Percentiles rank a stretch among this genome's conserved stretches.
Evolutionary conservation across 2,329 filamentous ascomycete species (phyloP).

Genomic region (Pseudovirgaria hyperparasitica): DNA sequence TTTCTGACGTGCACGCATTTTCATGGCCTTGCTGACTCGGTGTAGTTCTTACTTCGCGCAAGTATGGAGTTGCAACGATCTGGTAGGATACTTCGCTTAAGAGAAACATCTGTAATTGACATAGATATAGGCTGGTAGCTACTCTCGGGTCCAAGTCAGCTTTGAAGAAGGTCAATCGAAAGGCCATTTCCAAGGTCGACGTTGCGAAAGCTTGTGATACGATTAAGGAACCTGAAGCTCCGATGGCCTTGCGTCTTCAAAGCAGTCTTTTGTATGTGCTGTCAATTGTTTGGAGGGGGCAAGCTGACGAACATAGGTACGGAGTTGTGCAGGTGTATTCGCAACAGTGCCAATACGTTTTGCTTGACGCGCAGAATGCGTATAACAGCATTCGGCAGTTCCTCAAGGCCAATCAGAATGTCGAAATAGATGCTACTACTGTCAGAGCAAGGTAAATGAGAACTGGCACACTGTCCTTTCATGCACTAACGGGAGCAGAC

Average conservation of each 20-base stretch:
- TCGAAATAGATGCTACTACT: constrained; percentile 55
- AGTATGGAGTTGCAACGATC: constrained; percentile 88
- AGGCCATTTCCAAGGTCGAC: constrained; percentile 79
- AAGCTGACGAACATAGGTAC: constrained; percentile 17
- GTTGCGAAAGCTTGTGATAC: constrained; percentile 76
- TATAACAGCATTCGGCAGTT: constrained; percentile 61
- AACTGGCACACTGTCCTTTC: constrained; percentile 1
- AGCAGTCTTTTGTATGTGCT: constrained; percentile 61
- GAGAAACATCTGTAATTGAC: constrained; percentile 10
- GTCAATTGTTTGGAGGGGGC: background rate
- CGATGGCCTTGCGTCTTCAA: constrained; percentile 81
- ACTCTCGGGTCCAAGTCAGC: constrained; percentile 66
- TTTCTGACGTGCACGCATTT: constrained; percentile 1
- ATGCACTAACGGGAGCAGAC: no score
- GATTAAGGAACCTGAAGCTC: constrained; percentile 74
- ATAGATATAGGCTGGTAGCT: constrained; percentile 62
- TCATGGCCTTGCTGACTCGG: constrained; percentile 10
- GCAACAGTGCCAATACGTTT: constrained; percentile 78
- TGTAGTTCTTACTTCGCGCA: constrained; percentile 64
- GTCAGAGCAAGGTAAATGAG: constrained; percentile 55
- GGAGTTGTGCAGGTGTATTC: constrained; percentile 75
- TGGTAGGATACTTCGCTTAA: constrained; percentile 48
- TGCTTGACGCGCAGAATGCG: constrained; percentile 65
- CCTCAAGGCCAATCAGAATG: constrained; percentile 43
- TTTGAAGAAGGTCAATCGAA: constrained; percentile 64